Evolutionary conservation across 1,284 basidiomycete species (phyloP).

Genomic region (Moniliella sp.): DNA sequence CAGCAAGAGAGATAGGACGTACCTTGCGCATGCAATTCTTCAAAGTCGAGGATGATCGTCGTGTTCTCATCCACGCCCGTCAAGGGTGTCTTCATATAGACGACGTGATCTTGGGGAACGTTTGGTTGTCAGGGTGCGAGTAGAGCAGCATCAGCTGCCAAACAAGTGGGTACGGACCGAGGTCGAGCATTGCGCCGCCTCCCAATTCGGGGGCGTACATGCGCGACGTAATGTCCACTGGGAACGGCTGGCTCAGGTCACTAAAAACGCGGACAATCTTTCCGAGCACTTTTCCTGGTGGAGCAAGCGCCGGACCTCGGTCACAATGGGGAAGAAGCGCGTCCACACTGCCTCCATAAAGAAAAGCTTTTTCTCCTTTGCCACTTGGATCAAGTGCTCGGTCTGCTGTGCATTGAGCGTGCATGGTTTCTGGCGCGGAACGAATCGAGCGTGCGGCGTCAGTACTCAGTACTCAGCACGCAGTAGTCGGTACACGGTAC

Average conservation of each 20-base stretch:
- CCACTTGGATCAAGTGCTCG: constrained; percentile 47
- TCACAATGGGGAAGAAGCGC: constrained; percentile 15
- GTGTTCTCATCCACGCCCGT: constrained; percentile 62
- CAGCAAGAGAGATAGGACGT: constrained; percentile 4
- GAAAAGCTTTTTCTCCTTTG: constrained; percentile 37
- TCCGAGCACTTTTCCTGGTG: constrained; percentile 14
- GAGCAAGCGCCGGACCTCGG: constrained; percentile 9
- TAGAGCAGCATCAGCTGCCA: constrained; percentile 18
- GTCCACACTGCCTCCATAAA: constrained; percentile 11
- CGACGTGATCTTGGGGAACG: constrained; percentile 37
- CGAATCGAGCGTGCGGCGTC: not conserved
- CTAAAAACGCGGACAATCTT: constrained; percentile 8
- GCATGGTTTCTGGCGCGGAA: constrained; percentile 35
- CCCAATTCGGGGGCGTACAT: constrained; percentile 60
- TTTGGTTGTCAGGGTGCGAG: constrained; percentile 33
- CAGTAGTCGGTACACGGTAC: not conserved
- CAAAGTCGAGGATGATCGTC: constrained; percentile 53
- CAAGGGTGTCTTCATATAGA: constrained; percentile 49
- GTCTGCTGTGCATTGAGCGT: constrained; percentile 37
- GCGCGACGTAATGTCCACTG: constrained; percentile 44
- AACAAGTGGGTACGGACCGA: constrained; percentile 35
- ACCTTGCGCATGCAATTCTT: constrained; percentile 29
- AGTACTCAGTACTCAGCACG: not conserved
- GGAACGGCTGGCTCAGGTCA: constrained; percentile 11
- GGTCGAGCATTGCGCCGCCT: constrained; percentile 61